phyloP scores from a whole-genome alignment of 1,284 basidiomycete genomes.

The Naganishia sp. region DNA sequence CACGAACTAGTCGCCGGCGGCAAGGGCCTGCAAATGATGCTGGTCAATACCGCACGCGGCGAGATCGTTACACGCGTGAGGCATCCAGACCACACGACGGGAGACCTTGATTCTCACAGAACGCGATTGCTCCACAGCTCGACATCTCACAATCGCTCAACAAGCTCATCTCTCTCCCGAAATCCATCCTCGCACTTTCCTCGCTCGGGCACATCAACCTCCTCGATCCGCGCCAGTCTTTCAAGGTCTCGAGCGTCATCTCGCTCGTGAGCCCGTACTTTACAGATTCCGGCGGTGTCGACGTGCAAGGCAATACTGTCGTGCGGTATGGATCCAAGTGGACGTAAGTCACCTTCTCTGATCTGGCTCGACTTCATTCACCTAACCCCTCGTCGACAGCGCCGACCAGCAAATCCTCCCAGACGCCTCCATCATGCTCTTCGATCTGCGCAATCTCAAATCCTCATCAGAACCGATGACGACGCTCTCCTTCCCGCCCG shows the following conservation, averaged over 20 bases:
- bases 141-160: constrained; percentile 45
- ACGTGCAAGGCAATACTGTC: constrained; percentile 71
- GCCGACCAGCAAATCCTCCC: constrained; percentile 27
- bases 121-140: constrained; percentile 37
- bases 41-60: constrained; percentile 76
- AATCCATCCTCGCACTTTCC: constrained; percentile 68
- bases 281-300: constrained; percentile 79
- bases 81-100: constrained; percentile 44
- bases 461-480: constrained; percentile 15
- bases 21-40: constrained; percentile 62
- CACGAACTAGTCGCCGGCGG: constrained; percentile 66
- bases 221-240: constrained; percentile 72
- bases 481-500: constrained; percentile 75
- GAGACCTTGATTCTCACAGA: constrained; percentile 5
- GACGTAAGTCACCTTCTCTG: constrained; percentile 59
- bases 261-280: constrained; percentile 71
- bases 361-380: no score
- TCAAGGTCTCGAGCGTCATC: constrained; percentile 57
- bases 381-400: neutral
- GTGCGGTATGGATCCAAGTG: constrained; percentile 84
- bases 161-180: constrained; percentile 46
- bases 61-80: constrained; percentile 62
- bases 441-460: constrained; percentile 66
- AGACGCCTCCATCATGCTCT: constrained; percentile 78
- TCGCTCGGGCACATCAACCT: constrained; percentile 80